Conservation (phyloP, 2,329 filamentous ascomycete species). For the Boeremia lycopersici region DNA sequence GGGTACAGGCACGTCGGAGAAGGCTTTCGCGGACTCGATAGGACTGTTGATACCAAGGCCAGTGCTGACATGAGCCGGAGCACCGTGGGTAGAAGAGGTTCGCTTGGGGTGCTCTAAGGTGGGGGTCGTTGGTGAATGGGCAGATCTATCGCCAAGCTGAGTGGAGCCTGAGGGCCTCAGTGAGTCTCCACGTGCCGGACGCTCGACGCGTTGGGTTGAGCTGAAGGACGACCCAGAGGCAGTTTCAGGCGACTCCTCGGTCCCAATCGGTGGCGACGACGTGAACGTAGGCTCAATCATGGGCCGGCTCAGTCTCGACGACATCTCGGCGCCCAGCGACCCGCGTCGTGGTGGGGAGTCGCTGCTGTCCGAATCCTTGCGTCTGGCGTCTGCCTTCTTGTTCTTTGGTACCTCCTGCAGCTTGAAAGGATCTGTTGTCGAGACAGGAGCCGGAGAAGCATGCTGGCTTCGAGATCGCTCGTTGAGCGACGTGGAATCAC, state of each 20-base stretch:
- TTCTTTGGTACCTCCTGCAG: conserved; percentile 80
- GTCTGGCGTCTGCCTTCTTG: conserved; percentile 56
- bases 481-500: conserved; percentile 40
- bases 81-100: conserved; percentile 43
- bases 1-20: conserved; percentile 51
- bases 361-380: conserved; percentile 53
- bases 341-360: conserved; percentile 47
- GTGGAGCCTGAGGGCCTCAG: conserved; percentile 54
- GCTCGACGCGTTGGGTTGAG: conserved; percentile 49
- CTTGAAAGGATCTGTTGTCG: conserved; percentile 63
- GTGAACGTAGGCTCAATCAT: conserved; percentile 42
- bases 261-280: conserved; percentile 48
- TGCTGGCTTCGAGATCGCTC: conserved; percentile 58
- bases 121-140: conserved; percentile 50
- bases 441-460: conserved; percentile 42
- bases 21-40: conserved; percentile 48
- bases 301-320: conserved; percentile 40
- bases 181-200: conserved; percentile 66
- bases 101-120: conserved; percentile 48
- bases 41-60: conserved; percentile 51
- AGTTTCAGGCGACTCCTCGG: conserved; percentile 42
- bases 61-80: conserved; percentile 46
- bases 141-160: conserved; percentile 66
- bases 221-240: conserved; percentile 45
- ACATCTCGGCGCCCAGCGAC: conserved; percentile 50